Evolutionary conservation across 139 green algal species (phyloP).

Genomic region (Chlorella sp.): DNA sequence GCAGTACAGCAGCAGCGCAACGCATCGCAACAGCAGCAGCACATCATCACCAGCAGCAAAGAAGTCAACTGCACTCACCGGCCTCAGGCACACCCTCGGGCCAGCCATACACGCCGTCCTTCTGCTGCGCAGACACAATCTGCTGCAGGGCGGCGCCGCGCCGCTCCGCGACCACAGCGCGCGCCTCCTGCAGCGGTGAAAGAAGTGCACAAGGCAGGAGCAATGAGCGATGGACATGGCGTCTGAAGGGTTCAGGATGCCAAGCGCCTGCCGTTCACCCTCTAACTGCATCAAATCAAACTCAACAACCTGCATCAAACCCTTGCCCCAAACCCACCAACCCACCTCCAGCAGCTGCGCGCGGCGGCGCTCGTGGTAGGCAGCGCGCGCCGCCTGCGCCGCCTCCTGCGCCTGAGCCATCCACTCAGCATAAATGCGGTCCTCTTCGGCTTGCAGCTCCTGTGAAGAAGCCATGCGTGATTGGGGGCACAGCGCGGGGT

Average conservation of each 20-base stretch:
- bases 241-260: too few species aligned
- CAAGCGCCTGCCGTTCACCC: too few species aligned
- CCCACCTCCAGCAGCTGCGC: constrained; percentile 30
- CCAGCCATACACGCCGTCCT: constrained; percentile 66
- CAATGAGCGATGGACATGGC: too few species aligned
- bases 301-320: too few species aligned
- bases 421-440: constrained; percentile 57
- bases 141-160: constrained; percentile 47
- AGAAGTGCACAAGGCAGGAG: too few species aligned
- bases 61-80: too few species aligned
- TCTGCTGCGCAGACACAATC: constrained; percentile 25
- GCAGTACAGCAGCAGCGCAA: too few species aligned
- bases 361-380: constrained; percentile 29
- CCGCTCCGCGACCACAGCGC: constrained; percentile 61
- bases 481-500: too few species aligned
- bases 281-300: too few species aligned
- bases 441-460: constrained; percentile 69
- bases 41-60: too few species aligned
- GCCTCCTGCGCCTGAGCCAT: constrained; percentile 55
- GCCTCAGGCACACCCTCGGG: constrained; percentile 39
- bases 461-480: too few species aligned
- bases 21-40: too few species aligned
- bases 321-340: neutral
- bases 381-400: constrained; percentile 50
- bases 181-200: constrained; percentile 42